Conservation (phyloP, 352 stramenopile genomes). For the Pythium dissimile region DNA sequence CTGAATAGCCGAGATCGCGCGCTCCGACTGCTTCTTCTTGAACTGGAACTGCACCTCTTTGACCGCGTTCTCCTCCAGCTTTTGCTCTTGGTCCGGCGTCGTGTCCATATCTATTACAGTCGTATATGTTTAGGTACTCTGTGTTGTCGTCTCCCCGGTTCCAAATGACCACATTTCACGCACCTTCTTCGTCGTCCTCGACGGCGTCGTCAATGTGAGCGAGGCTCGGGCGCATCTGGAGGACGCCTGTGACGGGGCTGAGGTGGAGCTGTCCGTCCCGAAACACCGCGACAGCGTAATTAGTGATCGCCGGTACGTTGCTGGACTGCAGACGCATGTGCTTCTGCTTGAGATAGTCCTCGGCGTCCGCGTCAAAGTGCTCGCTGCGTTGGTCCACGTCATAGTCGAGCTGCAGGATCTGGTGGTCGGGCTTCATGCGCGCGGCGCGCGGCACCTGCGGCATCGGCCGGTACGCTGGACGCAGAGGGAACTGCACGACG, state of each 20-base stretch:
- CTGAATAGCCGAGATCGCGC: constrained; percentile 71
- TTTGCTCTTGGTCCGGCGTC: constrained; percentile 47
- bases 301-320: constrained; percentile 59
- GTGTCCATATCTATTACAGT: constrained; percentile 51
- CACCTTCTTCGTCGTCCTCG: constrained; percentile 54
- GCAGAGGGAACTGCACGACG: constrained; percentile 79
- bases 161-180: too few species aligned
- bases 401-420: constrained; percentile 78
- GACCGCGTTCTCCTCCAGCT: constrained; percentile 42
- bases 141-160: too few species aligned
- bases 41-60: constrained; percentile 88
- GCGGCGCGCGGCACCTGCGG: constrained; percentile 45
- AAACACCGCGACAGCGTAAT: constrained; percentile 79
- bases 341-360: constrained; percentile 80
- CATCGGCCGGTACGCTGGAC: constrained; percentile 77
- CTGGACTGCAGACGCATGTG: constrained; percentile 62
- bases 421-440: constrained; percentile 70
- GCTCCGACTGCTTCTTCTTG: constrained; percentile 84
- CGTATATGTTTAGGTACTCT: too few species aligned
- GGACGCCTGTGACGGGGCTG: constrained; percentile 56
- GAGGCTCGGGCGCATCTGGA: constrained; percentile 82
- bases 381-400: constrained; percentile 65
- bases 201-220: constrained; percentile 72
- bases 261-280: constrained; percentile 79
- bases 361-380: constrained; percentile 73